Evolutionary conservation across 2,329 filamentous ascomycete species (phyloP), one percentile per base, ranked within the genome.

Genomic region (Pseudocercospora eumusae): DNA sequence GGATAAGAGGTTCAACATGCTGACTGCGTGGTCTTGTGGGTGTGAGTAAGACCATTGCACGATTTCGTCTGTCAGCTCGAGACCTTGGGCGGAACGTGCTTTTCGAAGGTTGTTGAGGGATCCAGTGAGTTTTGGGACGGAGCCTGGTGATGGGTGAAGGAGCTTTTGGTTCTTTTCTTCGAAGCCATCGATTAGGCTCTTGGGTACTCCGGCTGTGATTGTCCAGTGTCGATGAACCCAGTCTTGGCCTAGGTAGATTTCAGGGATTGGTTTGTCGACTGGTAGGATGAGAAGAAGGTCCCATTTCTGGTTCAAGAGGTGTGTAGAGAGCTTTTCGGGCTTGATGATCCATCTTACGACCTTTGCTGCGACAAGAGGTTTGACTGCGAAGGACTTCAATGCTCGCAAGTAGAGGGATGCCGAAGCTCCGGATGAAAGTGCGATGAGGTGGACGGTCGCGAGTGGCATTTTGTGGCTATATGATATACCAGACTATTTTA

Each of bases 1-100:
- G 42, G 84, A 78, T 4, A 88, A 78, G 2, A 88, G 75, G 63
- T 88, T 88, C 42, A 88, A 77, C 86, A 88, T 88, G 1, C 82
- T 84, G 1, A 88, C 82, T 0, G 86, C 81, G 40, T 74, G 59
- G 9, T 23, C 47, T 65, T 49, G 69, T 72, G 75, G 71, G 69
- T 69, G 65, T 53, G 59, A 57, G 79, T 79, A 0, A 27, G 23
- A 83, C 80, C 85, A 88, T 0, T 68, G 42, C 11, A 78, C 69
- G 0, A 88, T 71, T 3, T 83, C 80, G 0, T 78, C 70, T 15
- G 80, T 82, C 8, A 87, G 72, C 68, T 87, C 84, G 0, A 88
- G 78, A 20, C 79, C 79, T 71, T 87, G 81, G 0, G 78, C 73
- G 52, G 63, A 78, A 33, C 25, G 63, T 33, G 63, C 76, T 65